A percentile compares a stretch with the other conserved stretches of the same genome.
Conservation (phyloP, 2,329 filamentous ascomycete genomes). For the Fusarium subglutinans region DNA sequence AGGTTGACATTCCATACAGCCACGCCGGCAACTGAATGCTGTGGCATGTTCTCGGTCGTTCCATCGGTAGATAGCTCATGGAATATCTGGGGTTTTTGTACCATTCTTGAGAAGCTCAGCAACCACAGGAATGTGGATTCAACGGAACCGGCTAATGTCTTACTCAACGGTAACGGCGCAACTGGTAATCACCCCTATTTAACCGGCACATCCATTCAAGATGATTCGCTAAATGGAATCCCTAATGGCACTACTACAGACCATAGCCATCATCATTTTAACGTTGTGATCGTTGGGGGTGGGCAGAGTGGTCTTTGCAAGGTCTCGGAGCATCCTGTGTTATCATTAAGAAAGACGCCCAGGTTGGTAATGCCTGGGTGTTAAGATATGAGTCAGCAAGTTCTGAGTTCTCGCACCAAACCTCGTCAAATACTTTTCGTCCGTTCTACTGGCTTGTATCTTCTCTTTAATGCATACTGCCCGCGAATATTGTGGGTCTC, state of each 20-base stretch:
- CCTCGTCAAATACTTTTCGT: not conserved
- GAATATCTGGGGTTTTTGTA: not conserved
- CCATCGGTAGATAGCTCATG: not conserved
- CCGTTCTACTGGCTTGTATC: not conserved
- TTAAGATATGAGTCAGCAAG: not conserved
- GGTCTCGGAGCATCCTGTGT: not conserved
- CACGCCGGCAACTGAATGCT: not conserved
- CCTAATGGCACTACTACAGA: not conserved
- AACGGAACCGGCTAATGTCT: not conserved
- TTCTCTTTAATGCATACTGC: not conserved
- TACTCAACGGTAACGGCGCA: not conserved
- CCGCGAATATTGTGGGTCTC: not conserved
- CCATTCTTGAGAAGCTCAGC: not conserved
- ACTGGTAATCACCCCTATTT: not conserved
- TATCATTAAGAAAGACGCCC: not conserved
- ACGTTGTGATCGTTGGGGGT: not conserved
- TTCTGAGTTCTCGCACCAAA: not conserved
- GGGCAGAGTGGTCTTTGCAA: not conserved
- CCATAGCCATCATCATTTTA: not conserved
- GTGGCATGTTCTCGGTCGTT: not conserved
- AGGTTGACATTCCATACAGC: not conserved
- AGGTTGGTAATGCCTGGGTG: not conserved
- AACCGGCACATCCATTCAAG: not conserved
- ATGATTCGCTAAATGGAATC: not conserved
- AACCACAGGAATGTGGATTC: not conserved